Evolutionary conservation across 1,284 basidiomycete genomes (phyloP), one percentile per base, ranked within the genome.

Genomic region (Psilocybe mexicana): DNA sequence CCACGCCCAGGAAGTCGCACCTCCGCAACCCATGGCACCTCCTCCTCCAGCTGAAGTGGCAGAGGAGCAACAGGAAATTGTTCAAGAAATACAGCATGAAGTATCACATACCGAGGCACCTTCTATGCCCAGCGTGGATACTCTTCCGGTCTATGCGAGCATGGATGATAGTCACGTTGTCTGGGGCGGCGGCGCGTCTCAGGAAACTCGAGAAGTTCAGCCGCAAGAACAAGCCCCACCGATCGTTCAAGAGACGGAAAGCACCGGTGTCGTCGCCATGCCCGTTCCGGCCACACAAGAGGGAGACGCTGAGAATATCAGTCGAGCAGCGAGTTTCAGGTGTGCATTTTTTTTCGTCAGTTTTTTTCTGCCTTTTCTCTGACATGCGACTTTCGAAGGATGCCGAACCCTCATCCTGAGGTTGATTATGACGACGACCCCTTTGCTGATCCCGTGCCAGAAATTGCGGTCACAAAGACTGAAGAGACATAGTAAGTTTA

Each of bases 371-470:
- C 26, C 35, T 43, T 6, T 49, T n/a, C 7, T n/a, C 2, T 38
- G 43, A 35, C n/a, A 28, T 26, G 10, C 35, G 42, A 0, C 36
- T 33, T 44, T 42, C 5, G 40, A 18, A 61, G 48, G 42, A 55
- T 64, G 54, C 58, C 61, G 7, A 54, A 62, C 52, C 52, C 54
- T 25, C 61, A 45, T 57, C 45, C 56, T 14, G 55, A 57, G 74
- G 70, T 53, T 2, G 44, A 43, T n/a, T 69, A 69, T 0, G 68
- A 74, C 2, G 68, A 74, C 2, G 68, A 81, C 58, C 73, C 74
- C 0, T 78, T 78, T 60, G 72, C 68, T 6, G 77, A 82, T 62
- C 77, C 79, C 10, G 48, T 67, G 6, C 63, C 63, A 1, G 62
- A 51, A 38, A 68, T 70, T n/a, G 59, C 62, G 2, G 56, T 68